Conservation (phyloP, 129 eudicot species). For the Saussurea involucrata region DNA sequence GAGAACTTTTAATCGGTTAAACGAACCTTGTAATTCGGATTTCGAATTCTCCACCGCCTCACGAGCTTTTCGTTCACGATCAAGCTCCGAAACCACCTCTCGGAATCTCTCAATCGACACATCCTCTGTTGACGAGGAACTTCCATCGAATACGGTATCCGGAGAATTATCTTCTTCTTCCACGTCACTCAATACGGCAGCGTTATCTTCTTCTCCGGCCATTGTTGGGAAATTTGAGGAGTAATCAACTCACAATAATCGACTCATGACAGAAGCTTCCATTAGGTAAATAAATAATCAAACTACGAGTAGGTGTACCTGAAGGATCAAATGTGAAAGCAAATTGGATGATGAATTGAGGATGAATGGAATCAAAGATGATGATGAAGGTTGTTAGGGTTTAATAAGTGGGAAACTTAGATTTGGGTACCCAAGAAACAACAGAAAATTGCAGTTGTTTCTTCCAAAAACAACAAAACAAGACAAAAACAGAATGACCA, state of each 20-base stretch:
- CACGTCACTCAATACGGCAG: constrained; percentile 55
- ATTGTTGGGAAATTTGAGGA: constrained; percentile 17
- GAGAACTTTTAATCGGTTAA: constrained; percentile 60
- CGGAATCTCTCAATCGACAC: constrained; percentile 54
- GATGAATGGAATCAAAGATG: neutral
- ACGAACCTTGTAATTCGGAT: constrained; percentile 49
- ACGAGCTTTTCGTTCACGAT: constrained; percentile 62
- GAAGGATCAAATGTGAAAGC: neutral
- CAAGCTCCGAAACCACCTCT: constrained; percentile 65
- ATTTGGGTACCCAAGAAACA: neutral
- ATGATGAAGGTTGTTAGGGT: neutral
- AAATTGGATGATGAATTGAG: neutral
- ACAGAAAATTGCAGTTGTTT: neutral
- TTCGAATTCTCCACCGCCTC: constrained; percentile 49
- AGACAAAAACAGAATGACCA: no score
- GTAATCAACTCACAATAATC: constrained; percentile 1
- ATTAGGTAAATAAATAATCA: neutral
- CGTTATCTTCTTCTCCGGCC: constrained; percentile 58
- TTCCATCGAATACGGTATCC: constrained; percentile 24
- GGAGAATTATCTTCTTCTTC: constrained; percentile 76
- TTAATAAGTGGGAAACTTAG: neutral
- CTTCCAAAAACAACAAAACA: no score
- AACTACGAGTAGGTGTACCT: neutral
- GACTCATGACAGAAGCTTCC: neutral
- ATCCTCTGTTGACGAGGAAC: constrained; percentile 33